Evolutionary conservation across 1,284 basidiomycete genomes (phyloP), one percentile per base, ranked within the genome.

Genomic region (Malassezia yamatoensis): DNA sequence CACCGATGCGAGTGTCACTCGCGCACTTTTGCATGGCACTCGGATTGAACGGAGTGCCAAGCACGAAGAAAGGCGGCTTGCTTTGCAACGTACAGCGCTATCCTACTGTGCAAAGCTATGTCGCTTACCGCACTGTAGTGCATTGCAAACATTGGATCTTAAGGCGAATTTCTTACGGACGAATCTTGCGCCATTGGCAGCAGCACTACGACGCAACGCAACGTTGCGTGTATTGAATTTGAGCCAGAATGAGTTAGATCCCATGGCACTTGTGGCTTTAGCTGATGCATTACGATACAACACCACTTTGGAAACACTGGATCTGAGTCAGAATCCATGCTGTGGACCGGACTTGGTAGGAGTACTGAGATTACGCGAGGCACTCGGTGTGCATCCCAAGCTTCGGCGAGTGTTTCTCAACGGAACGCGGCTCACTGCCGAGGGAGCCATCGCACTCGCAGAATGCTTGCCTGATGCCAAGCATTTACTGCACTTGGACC

Each of bases 211-310:
- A 75, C 84, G 91, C 40, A 98, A 98, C 75, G 80, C 90, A 32
- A 96, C 93, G 1, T 79, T 98, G 37, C 93, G 91, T 74, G 86
- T 96, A 12, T 80, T 96, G 33, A 96, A 96, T 72, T 77, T 96
- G 45, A 86, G 86, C 68, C 90, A 96, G 71, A 96, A 96, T 76
- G 88, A 86, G 73, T 83, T 96, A 18, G 90, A 93, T 57, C 81
- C 88, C 2, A 78, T 81, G 8, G 88, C 88, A 43, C 79, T 98
- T 12, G 83, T 86, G 0, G 78, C 81, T 0, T 79, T 98, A 12
- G 90, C 90, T 0, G 93, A 96, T 74, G 87, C 90, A 12, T 77
- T 98, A 74, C 94, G 94, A 84, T 94, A 93, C 76, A 96, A 98
- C 68, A 83, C 87, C 2, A 85, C 85, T 45, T 79, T 99, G 20